Evolutionary conservation across 129 eudicot species (phyloP), one percentile per base, ranked within the genome.

Genomic region (Helianthus annuus): DNA sequence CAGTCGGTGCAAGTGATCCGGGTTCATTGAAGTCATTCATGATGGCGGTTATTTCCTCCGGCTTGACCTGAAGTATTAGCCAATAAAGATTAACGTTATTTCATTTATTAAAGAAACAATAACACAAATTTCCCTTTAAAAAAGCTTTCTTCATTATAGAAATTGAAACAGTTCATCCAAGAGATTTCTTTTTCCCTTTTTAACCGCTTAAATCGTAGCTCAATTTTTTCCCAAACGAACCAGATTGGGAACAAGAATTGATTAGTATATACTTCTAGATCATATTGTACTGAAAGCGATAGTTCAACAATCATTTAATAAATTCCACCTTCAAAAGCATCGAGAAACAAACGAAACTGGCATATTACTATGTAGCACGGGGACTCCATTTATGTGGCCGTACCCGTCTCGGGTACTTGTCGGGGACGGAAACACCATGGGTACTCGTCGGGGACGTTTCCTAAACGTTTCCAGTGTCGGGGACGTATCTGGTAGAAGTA

Each of bases 1-100:
- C 98, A 77, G 96, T 92, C 24, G 98, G 98, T 59, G 98, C 98
- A 77, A 89, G 92, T 14, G 93, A 46, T 3, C 96, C 98, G 22
- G 98, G 98, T 32, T 81, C 90, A 15, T 86, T 75, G 36, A 92
- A 85, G 76, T 89, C 98, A 42, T 80, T 79, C 85, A 85, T 85
- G 82, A 89, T 86, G 36, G 78, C 96, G 61, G 80, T 76, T 49
- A 86, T 73, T 81, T 89, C 98, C 53, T 85, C 91, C 22, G 95
- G 89, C 81, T 83, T 89, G 54, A 89, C 70, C 98, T 92, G 76
- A 77, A 81, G 27, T 15, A 61, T 14, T 45, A 66, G 51, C 49
- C 67, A 15, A 40, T 3, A 3, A 57, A 57, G 44, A 60, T 32
- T 45, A 5, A 0, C 13, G 42, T 60, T 19, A 22, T 64, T 64